Conservation (phyloP, 371 early-diverging fungal genomes). For the Rhizopus stolonifer region DNA sequence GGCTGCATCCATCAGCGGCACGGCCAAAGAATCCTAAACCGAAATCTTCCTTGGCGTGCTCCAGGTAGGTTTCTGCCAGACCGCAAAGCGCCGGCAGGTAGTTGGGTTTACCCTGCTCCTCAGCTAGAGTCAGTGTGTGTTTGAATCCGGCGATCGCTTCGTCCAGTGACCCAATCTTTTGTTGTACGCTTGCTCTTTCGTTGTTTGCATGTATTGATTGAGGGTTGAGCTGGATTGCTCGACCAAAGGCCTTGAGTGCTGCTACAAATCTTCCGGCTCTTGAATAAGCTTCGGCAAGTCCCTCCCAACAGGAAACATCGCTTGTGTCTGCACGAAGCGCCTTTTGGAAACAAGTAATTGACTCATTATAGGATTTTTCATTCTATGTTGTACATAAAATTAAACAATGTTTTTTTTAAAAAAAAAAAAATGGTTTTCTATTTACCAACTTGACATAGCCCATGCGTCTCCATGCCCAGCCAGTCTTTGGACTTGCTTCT, state of each 20-base stretch:
- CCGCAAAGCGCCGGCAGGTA: conserved; percentile 64
- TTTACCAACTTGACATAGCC: conserved; percentile 74
- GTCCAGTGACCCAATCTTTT: conserved; percentile 62
- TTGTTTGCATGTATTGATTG: conserved; percentile 46
- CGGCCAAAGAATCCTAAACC: conserved; percentile 74
- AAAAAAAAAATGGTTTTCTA: neutral
- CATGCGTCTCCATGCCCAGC: conserved; percentile 82
- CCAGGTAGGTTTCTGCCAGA: conserved; percentile 64
- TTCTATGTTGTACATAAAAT: conserved; percentile 23
- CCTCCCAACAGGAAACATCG: conserved; percentile 78
- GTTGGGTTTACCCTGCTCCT: conserved; percentile 31
- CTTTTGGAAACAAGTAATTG: conserved; percentile 81
- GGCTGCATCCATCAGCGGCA: conserved; percentile 57
- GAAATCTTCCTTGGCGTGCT: conserved; percentile 62
- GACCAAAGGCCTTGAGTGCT: conserved; percentile 75
- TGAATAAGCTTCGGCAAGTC: conserved; percentile 85
- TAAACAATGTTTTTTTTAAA: conserved; percentile 3
- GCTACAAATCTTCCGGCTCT: conserved; percentile 84
- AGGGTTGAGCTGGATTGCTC: conserved; percentile 70
- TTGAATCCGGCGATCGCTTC: conserved; percentile 66
- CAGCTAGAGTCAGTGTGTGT: conserved; percentile 41
- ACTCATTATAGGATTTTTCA: conserved; percentile 52
- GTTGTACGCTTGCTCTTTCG: conserved; percentile 61
- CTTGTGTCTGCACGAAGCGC: conserved; percentile 71
- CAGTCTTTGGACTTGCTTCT: conserved; percentile 43